These are phyloP conservation scores for Malus fusca DNA, from an alignment of 306 rosid species.

Conservation along the genomic window DNA sequence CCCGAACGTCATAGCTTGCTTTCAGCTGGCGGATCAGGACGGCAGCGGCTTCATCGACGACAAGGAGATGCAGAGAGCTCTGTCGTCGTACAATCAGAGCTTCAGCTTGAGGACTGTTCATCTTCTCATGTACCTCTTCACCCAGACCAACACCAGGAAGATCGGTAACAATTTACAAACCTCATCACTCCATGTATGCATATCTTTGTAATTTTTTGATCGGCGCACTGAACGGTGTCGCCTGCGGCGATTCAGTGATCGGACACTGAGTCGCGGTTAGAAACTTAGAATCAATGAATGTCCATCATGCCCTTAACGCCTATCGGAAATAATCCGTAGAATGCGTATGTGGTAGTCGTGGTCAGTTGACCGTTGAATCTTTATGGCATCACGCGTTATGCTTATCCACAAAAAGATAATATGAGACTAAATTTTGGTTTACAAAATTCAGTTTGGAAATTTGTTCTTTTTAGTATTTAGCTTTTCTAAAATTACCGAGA, in stretches of 20 bases:
- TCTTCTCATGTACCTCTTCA: constrained; percentile 84
- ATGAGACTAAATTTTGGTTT: too few relatives aligned
- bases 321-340: background rate
- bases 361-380: background rate
- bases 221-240: background rate
- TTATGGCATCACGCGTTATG: background rate
- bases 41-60: constrained; percentile 92
- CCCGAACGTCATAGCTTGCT: constrained; percentile 76
- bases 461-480: rapidly evolving
- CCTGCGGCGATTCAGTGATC: background rate
- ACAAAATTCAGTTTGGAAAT: too few relatives aligned
- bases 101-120: constrained; percentile 90
- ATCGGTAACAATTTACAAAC: constrained; percentile 40
- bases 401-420: too few relatives aligned
- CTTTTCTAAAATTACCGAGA: too few relatives aligned
- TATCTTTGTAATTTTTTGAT: background rate
- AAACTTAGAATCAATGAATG: background rate
- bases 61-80: constrained; percentile 79
- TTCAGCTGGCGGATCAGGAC: constrained; percentile 81
- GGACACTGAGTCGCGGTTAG: background rate
- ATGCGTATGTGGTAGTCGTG: background rate
- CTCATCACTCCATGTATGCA: background rate
- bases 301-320: background rate
- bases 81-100: constrained; percentile 70
- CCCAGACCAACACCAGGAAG: constrained; percentile 61